A percentile compares a stretch with the other conserved stretches of the same genome.
These are phyloP conservation scores for Zymoseptoria passerinii DNA, from an alignment of 2,329 filamentous ascomycete genomes.

Conservation along the genomic window DNA sequence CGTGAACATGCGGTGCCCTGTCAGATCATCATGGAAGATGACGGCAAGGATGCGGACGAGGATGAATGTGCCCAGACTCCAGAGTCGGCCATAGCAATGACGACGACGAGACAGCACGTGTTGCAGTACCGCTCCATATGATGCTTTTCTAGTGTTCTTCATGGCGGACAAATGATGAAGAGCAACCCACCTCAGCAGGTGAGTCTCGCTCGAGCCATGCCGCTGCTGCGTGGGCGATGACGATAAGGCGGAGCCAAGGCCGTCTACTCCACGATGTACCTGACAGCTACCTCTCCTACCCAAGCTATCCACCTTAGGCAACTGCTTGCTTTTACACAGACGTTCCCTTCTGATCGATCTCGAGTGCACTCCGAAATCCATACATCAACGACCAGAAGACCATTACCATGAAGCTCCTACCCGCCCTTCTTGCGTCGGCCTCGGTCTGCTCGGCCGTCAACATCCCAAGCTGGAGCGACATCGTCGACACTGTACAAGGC, in stretches of 20 bases:
- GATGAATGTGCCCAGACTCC: too few species aligned
- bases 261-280: neutral
- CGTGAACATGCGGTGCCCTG: too few species aligned
- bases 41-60: too few species aligned
- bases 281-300: too few species aligned
- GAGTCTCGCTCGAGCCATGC: neutral
- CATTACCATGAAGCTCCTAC: slow-evolving; percentile 18
- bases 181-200: neutral
- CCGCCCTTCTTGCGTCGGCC: slow-evolving; percentile 15
- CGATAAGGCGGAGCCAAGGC: neutral
- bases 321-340: neutral
- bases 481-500: slow-evolving; percentile 16
- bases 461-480: slow-evolving; percentile 14
- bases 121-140: neutral
- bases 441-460: slow-evolving; percentile 17
- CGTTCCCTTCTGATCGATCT: neutral
- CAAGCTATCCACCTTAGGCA: neutral
- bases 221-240: neutral
- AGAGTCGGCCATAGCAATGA: too few species aligned
- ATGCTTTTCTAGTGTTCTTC: neutral
- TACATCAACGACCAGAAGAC: neutral
- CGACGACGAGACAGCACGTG: too few species aligned
- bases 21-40: too few species aligned
- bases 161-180: neutral
- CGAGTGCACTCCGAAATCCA: neutral